Base-by-base conservation (phyloP, 2,329 filamentous ascomycete species). In the Colletotrichum australisinense region DNA sequence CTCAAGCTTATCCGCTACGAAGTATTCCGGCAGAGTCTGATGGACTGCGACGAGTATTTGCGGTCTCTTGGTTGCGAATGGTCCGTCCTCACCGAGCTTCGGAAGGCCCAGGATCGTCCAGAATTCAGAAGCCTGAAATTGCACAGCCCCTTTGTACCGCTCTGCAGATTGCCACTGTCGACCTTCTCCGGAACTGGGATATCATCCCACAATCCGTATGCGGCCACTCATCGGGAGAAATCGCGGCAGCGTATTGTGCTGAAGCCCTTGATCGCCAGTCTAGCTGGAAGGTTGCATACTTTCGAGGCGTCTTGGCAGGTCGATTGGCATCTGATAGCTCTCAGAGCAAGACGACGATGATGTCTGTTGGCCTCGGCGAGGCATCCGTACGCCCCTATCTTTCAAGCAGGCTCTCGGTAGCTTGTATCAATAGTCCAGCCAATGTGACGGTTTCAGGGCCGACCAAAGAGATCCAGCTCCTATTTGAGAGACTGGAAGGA, bases 191-290 rank as follows among this genome's bases (percentile, higher is more conserved):
- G 16, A 80, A 80, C 1, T 79, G 84, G 11, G 76, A 75, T 7
- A 76, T 86, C 46, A 59, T 56, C 0, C 82, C 84, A 0, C 69
- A 71, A 2, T 75, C 79, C 19, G 83, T 85, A 2, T 77, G 86
- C 8, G 85, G 86, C 1, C 86, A 87, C 72, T 86, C 85, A 0
- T 86, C 85, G 0, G 85, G 86, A 1, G 86, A 87, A 67, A 83
- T 87, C 35, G 85, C 84, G 0, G 86, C 85, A 7, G 84, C 86
- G 0, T 85, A 82, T 66, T 82, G 84, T 7, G 78, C 78, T 0
- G 83, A 81, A 0, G 78, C 79, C 7, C 77, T 87, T 22, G 79
- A 80, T 2, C 78, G 78, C n/a, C 75, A 82, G 56, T 77, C 77
- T 7, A 84, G 85, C 2, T 86, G 84, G 83, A 78, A 81, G 16